Conservation (phyloP, 1,284 basidiomycete species). For the Naganishia sp. region DNA sequence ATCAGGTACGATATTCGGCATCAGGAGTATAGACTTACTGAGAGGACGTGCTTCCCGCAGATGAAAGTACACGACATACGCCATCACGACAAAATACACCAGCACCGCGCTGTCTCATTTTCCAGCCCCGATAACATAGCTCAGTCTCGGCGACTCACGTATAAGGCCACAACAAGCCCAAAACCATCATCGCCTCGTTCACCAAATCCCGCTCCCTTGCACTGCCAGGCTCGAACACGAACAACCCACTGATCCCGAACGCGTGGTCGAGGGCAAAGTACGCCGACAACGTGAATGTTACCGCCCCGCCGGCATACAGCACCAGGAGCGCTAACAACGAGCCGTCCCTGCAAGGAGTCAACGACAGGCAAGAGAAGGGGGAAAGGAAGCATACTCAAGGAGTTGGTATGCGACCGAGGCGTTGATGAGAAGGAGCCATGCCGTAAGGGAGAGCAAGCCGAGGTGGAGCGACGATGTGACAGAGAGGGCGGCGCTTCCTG, state of each 20-base stretch:
- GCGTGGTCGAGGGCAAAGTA: conserved; percentile 78
- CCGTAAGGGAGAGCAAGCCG: conserved; percentile 67
- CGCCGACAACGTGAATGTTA: conserved; percentile 68
- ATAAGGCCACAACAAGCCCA: conserved; percentile 81
- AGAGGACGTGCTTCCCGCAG: conserved; percentile 72
- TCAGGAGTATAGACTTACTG: conserved; percentile 45
- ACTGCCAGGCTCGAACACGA: conserved; percentile 60
- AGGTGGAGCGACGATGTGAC: conserved; percentile 71
- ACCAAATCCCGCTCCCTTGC: conserved; percentile 56
- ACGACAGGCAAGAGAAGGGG: not conserved
- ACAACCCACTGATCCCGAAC: conserved; percentile 62
- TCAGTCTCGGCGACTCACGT: conserved; percentile 56
- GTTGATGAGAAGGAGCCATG: conserved; percentile 76
- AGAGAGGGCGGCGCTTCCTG: conserved; percentile 65
- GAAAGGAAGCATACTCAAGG: conserved; percentile 45
- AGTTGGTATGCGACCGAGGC: conserved; percentile 77
- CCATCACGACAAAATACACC: conserved; percentile 69
- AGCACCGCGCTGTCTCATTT: conserved; percentile 61
- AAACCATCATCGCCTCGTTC: conserved; percentile 71
- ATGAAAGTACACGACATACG: conserved; percentile 69
- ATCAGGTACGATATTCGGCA: conserved; percentile 27
- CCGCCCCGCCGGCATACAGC: conserved; percentile 61
- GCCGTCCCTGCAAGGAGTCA: conserved; percentile 60
- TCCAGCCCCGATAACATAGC: not conserved
- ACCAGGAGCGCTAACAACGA: conserved; percentile 57